Evolutionary conservation across 768 basidiomycete genomes (phyloP).

Genomic region (Scleroderma citrinum): DNA sequence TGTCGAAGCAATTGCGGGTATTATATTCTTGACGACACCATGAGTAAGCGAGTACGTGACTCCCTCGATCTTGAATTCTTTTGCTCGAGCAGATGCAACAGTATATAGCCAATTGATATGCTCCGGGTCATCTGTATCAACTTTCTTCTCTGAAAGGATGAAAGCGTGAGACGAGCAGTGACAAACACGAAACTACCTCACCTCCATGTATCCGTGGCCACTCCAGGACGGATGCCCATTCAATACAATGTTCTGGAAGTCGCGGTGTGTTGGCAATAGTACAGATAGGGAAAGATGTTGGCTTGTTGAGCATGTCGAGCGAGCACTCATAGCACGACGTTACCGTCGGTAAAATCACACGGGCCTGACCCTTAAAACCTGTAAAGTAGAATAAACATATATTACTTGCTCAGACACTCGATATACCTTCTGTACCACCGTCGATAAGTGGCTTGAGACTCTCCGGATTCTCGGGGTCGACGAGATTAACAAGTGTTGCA

Average conservation of each 20-base stretch:
- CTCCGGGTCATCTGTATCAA: constrained; percentile 96
- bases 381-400: constrained; percentile 1
- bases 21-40: constrained; percentile 99
- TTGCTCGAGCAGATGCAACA: constrained; percentile 73
- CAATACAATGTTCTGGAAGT: constrained; percentile 97
- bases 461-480: constrained; percentile 89
- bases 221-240: constrained; percentile 98
- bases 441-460: constrained; percentile 96
- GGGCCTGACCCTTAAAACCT: constrained; percentile 99
- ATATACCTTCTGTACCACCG: constrained; percentile 88
- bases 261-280: constrained; percentile 99
- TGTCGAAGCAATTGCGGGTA: constrained; percentile 97
- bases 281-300: constrained; percentile 94
- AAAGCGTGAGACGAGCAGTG: neutral
- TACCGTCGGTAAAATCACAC: constrained; percentile 92
- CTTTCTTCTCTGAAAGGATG: constrained; percentile 63
- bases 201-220: constrained; percentile 95
- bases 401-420: neutral
- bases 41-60: constrained; percentile 98
- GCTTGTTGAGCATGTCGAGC: constrained; percentile 97
- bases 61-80: constrained; percentile 95
- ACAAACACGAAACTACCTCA: constrained; percentile 25
- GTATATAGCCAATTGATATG: constrained; percentile 93
- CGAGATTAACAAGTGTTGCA: constrained; percentile 91
- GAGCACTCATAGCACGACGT: constrained; percentile 98